These are phyloP conservation scores for Crithidia fasciculata DNA, from an alignment of 208 protist genomes.

Conservation along the genomic window DNA sequence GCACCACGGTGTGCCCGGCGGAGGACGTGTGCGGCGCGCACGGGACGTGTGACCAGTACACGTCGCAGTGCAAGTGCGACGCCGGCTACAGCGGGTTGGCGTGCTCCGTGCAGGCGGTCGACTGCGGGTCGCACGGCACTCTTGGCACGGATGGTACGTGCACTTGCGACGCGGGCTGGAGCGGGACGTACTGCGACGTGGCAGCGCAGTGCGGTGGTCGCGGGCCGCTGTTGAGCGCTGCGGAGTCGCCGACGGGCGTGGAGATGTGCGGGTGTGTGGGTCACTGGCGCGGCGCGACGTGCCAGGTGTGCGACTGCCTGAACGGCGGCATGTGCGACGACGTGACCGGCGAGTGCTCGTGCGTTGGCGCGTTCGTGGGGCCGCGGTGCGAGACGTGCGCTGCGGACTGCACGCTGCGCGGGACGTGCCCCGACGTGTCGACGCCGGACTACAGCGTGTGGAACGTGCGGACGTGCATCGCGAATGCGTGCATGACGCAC, in stretches of 20 bases:
- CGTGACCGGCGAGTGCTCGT: conserved; percentile 39
- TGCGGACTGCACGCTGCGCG: conserved; percentile 35
- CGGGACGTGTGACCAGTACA: conserved; percentile 40
- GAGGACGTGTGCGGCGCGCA: conserved; percentile 16
- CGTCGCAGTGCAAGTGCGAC: conserved; percentile 30
- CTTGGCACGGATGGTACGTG: conserved; percentile 16
- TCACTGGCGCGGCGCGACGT: conserved; percentile 50
- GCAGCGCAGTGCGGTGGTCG: conserved; percentile 30
- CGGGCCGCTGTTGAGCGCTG: conserved; percentile 29
- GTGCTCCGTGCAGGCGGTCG: conserved; percentile 25
- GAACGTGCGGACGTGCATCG: conserved; percentile 54
- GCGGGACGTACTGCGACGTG: conserved; percentile 16
- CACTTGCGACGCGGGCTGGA: conserved; percentile 24
- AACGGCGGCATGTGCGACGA: conserved; percentile 55
- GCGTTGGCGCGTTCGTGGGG: conserved; percentile 45
- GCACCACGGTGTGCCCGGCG: conserved; percentile 18
- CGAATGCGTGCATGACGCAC: conserved; percentile 30
- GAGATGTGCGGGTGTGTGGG: conserved; percentile 49
- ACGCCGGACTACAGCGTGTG: conserved; percentile 17
- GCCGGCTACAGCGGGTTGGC: conserved; percentile 20
- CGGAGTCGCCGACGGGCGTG: conserved; percentile 39
- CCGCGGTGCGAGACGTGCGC: conserved; percentile 52
- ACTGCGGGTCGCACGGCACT: conserved; percentile 30
- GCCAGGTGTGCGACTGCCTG: conserved; percentile 56
- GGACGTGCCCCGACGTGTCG: conserved; percentile 36